Percentiles rank a stretch among this genome's conserved stretches.
These are phyloP conservation scores for Yarrowia sp. DNA, from an alignment of 805 yeast genomes.

Conservation along the genomic window DNA sequence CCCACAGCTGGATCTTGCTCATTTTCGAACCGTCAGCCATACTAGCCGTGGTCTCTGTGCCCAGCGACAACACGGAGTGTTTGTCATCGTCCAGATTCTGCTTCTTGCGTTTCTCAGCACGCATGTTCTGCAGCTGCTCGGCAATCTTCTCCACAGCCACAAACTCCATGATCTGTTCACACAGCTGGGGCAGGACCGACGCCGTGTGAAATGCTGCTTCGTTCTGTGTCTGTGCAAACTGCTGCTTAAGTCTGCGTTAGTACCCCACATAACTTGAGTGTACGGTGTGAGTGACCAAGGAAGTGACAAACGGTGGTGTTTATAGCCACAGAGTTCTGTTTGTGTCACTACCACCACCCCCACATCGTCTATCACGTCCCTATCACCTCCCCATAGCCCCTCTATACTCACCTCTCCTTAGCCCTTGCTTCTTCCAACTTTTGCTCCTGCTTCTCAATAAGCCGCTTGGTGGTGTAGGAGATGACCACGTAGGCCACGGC, in stretches of 20 bases:
- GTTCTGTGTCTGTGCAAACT: slow-evolving; percentile 88
- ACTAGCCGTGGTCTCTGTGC: slow-evolving; percentile 28
- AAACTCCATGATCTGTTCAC: slow-evolving; percentile 57
- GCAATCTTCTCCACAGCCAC: slow-evolving; percentile 74
- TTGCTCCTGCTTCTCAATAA: slow-evolving; percentile 51
- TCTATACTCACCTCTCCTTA: slow-evolving; percentile 42
- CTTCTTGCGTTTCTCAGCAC: slow-evolving; percentile 35
- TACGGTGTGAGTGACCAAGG: too few relatives aligned
- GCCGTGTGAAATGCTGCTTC: slow-evolving; percentile 83
- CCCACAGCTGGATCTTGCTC: slow-evolving; percentile 75
- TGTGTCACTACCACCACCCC: neutral
- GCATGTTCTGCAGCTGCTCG: slow-evolving; percentile 61
- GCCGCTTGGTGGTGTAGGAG: slow-evolving; percentile 46
- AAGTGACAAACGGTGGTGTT: neutral
- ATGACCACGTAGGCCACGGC: slow-evolving; percentile 48
- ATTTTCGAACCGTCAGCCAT: slow-evolving; percentile 33
- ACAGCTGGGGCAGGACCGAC: slow-evolving; percentile 75
- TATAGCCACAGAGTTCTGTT: slow-evolving; percentile 43
- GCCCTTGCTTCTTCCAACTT: slow-evolving; percentile 58
- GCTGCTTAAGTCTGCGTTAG: slow-evolving; percentile 52
- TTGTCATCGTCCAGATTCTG: slow-evolving; percentile 18
- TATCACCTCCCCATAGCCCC: too few relatives aligned
- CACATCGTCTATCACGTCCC: neutral
- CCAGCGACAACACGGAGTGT: slow-evolving; percentile 31
- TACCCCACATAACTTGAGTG: neutral